Conservation (phyloP, 2,329 filamentous ascomycete genomes). For the Lecanicillium sp. region DNA sequence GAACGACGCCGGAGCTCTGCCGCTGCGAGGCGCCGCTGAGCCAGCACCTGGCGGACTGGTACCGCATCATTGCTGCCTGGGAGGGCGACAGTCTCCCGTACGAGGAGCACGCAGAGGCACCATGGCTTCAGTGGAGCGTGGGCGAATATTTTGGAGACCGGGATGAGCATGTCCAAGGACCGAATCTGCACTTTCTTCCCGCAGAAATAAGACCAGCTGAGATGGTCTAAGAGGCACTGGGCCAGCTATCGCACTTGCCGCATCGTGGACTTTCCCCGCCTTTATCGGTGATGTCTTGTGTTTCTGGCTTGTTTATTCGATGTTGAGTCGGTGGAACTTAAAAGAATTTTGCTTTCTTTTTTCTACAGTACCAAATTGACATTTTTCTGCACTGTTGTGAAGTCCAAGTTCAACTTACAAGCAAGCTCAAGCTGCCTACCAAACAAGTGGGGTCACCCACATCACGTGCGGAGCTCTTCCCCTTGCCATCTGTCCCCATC, state of each 20-base stretch:
- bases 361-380: too few species aligned
- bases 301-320: too few species aligned
- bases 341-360: too few species aligned
- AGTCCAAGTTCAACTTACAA: too few species aligned
- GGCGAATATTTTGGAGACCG: slow-evolving; percentile 8
- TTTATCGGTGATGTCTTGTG: too few species aligned
- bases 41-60: not conserved
- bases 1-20: slow-evolving; percentile 6
- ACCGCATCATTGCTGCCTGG: not conserved
- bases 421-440: not conserved
- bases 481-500: slow-evolving; percentile 14
- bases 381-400: too few species aligned
- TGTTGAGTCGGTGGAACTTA: too few species aligned
- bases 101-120: slow-evolving; percentile 3
- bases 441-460: not conserved
- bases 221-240: too few species aligned
- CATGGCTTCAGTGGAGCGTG: slow-evolving; percentile 1
- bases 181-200: slow-evolving; percentile 8
- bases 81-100: slow-evolving; percentile 1
- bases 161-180: not conserved
- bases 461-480: slow-evolving; percentile 12
- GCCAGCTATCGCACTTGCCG: too few species aligned
- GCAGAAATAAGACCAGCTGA: not conserved
- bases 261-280: too few species aligned
- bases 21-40: slow-evolving; percentile 7